Evolutionary conservation across 2,329 filamentous ascomycete species (phyloP).

Genomic region (Phaeoacremonium minimum): DNA sequence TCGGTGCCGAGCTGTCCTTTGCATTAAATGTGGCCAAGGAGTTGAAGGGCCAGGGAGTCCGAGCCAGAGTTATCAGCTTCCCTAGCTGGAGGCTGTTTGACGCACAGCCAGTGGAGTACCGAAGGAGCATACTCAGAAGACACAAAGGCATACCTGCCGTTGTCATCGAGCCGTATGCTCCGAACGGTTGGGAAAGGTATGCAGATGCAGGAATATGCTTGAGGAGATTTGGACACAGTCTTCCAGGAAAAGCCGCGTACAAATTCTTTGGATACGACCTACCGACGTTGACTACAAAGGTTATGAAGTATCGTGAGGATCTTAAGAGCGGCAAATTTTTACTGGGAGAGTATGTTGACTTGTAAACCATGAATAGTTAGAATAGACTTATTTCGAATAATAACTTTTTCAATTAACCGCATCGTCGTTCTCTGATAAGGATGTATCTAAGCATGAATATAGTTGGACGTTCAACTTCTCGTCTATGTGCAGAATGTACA

Average conservation of each 20-base stretch:
- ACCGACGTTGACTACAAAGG: constrained; percentile 27
- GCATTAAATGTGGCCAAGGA: constrained; percentile 34
- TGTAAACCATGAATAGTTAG: neutral
- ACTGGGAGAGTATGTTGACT: constrained; percentile 2
- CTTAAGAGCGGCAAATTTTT: constrained; percentile 6
- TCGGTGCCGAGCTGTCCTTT: constrained; percentile 31
- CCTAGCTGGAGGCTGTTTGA: constrained; percentile 31
- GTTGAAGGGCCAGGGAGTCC: constrained; percentile 22
- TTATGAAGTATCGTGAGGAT: constrained; percentile 7
- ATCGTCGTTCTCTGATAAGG: no score
- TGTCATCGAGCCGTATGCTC: constrained; percentile 47
- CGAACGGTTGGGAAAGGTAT: constrained; percentile 51
- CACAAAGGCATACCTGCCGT: constrained; percentile 31
- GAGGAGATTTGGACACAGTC: constrained; percentile 43
- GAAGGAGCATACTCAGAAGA: constrained; percentile 30
- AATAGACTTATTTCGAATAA: no score
- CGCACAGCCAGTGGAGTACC: constrained; percentile 24
- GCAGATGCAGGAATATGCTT: constrained; percentile 46
- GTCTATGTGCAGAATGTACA: no score
- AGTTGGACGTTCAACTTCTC: no score
- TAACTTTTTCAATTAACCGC: no score
- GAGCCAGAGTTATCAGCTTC: constrained; percentile 28
- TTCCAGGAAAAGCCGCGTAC: constrained; percentile 46
- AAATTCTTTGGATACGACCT: constrained; percentile 47
- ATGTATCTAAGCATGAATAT: no score